Conservation (phyloP, 2,329 filamentous ascomycete genomes). For the Fusarium pseudonygamai region DNA sequence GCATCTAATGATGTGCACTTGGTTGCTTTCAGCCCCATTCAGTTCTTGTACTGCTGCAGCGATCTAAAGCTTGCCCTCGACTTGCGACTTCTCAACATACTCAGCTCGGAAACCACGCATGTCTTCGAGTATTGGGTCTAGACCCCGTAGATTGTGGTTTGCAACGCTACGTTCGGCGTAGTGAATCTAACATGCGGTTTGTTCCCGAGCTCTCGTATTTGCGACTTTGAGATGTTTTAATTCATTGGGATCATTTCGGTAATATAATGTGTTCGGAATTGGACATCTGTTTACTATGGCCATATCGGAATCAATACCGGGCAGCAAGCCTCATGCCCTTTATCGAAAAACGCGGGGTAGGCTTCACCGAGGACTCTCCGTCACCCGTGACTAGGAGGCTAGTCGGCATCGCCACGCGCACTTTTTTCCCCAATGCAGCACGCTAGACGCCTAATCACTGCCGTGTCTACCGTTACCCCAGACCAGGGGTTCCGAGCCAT, state of each 20-base stretch:
- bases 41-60: too few relatives aligned
- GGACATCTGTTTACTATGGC: not conserved
- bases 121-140: not conserved
- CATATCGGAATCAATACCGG: not conserved
- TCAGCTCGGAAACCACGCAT: not conserved
- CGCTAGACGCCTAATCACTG: not conserved
- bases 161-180: not conserved
- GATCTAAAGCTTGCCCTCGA: too few relatives aligned
- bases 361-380: not conserved
- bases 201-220: too few relatives aligned
- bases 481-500: not conserved
- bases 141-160: not conserved
- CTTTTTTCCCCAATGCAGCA: constrained; percentile 8
- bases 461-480: not conserved
- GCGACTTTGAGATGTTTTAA: not conserved
- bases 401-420: not conserved
- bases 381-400: not conserved
- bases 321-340: not conserved
- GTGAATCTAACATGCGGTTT: not conserved
- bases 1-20: not conserved
- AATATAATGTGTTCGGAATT: not conserved
- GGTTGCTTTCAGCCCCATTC: accelerated
- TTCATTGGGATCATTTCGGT: not conserved
- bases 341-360: not conserved
- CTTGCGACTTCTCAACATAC: not conserved